Evolutionary conservation across 148 eudicot species (phyloP).

Genomic region (Silene conica): DNA sequence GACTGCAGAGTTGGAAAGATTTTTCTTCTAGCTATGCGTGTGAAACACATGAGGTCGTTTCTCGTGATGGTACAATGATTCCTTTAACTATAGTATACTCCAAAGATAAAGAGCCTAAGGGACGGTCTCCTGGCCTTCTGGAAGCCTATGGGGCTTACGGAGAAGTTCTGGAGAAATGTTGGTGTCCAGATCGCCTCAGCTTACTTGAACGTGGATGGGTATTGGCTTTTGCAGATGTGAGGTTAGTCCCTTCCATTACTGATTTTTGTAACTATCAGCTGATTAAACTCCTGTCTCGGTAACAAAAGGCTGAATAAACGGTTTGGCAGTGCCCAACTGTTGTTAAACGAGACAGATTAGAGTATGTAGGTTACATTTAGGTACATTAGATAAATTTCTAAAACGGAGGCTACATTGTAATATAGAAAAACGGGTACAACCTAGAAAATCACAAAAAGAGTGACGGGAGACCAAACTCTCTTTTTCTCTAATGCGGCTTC

Average conservation of each 20-base stretch:
- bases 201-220: conserved; percentile 98
- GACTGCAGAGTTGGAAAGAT: conserved; percentile 39
- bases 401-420: too few species aligned
- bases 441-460: too few species aligned
- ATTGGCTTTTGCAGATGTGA: conserved; percentile 94
- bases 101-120: conserved; percentile 32
- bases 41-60: conserved; percentile 59
- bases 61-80: conserved; percentile 65
- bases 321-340: not conserved
- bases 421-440: too few species aligned
- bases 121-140: conserved; percentile 72
- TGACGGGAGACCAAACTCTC: not conserved
- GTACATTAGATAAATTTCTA: too few species aligned
- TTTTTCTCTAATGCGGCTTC: not conserved
- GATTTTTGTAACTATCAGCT: not conserved
- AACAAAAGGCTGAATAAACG: not conserved
- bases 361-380: too few species aligned
- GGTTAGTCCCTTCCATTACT: conserved; percentile 40
- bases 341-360: too few species aligned
- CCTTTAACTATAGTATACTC: conserved; percentile 78
- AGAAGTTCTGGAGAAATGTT: conserved; percentile 77
- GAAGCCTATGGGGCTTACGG: conserved; percentile 97
- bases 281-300: not conserved
- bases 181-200: conserved; percentile 84
- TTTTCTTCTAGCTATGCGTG: conserved; percentile 53